phyloP scores from a whole-genome alignment of 2,329 filamentous ascomycete species.

The Daldinia eschscholtzii region DNA sequence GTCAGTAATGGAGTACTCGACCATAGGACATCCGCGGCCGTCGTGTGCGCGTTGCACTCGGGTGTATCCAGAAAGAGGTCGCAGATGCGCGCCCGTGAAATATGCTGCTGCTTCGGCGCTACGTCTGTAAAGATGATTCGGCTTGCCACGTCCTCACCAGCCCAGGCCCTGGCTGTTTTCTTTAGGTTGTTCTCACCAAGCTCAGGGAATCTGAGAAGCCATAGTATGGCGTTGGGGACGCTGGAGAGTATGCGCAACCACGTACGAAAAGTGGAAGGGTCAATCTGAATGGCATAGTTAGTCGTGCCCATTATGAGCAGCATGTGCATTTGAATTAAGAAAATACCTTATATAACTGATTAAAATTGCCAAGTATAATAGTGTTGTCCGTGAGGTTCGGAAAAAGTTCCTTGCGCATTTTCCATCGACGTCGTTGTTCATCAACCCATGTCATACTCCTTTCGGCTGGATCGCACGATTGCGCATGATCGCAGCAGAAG shows the following conservation, averaged over 20 bases:
- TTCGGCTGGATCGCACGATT: conserved; percentile 83
- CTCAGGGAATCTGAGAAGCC: conserved; percentile 97
- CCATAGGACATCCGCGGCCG: conserved; percentile 96
- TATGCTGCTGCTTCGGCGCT: conserved; percentile 93
- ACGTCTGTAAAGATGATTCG: conserved; percentile 97
- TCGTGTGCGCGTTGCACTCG: conserved; percentile 98
- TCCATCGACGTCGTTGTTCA: conserved; percentile 85
- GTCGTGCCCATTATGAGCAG: conserved; percentile 4
- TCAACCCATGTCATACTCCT: conserved; percentile 81
- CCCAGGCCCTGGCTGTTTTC: conserved; percentile 85
- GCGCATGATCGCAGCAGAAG: conserved; percentile 97
- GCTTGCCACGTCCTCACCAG: conserved; percentile 83
- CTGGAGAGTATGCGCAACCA: conserved; percentile 92
- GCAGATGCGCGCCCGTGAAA: conserved; percentile 89
- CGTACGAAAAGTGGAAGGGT: conserved; percentile 93
- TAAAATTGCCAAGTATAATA: conserved; percentile 97
- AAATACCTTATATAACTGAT: conserved; percentile 94
- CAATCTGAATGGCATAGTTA: conserved; percentile 73
- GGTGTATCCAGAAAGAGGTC: conserved; percentile 97
- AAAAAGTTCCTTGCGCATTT: conserved; percentile 93
- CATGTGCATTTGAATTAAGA: not conserved
- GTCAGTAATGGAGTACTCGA: conserved; percentile 94
- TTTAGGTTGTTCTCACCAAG: conserved; percentile 88
- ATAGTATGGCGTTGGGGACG: conserved; percentile 89
- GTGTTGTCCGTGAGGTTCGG: conserved; percentile 83